Base-by-base conservation (phyloP, 192 early-diverging fungal genomes). In the Globomyces pollinis-pini region DNA sequence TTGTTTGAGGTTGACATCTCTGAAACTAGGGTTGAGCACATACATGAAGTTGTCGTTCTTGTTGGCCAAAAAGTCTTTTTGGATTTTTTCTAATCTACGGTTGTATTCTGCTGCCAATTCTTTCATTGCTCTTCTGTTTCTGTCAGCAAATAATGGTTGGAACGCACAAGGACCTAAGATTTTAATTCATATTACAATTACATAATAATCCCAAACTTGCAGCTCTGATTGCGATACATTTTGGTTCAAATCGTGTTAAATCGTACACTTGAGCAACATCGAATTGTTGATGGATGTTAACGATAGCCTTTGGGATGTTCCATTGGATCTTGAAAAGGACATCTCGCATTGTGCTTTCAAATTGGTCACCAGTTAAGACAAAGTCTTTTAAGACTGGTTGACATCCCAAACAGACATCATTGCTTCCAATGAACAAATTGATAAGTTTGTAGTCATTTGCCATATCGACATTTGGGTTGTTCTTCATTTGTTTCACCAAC, bases 361-460 rank as follows among this genome's bases (percentile, higher is more conserved):
- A 51, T 7, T 16, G 21, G 18, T 51, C 50, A 33, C 21, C 21
- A 33, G 80, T 36, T 16, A 61, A 31, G 18, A 32, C 38, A 53
- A 62, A 53, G 52, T 32, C 2, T 38, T 55, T 20, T 18, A 63
- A 21, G 24, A 38, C 30, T 0, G 58, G 62, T 7, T 36, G 39
- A 32, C 79, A 82, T 3, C 62, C 61, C 15, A 73, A 58, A 57
- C 82, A 84, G 11, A 73, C 55, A 55, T 84, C 82, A 55, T 84
- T 84, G 3, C 65, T 75, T 30, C 79, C 79, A 31, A 84, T 74
- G 57, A 84, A 82, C 1, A 84, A 39, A 9, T 65, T 80, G 1
- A 82, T 15, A 30, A 78, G 63, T 67, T 73, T 78, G 68, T 61
- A 83, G 38, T 74, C 77, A 38, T 52, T 54, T 15, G 66, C 57